These are phyloP conservation scores for Mucor lusitanicus DNA, from an alignment of 371 early-diverging fungal genomes.

Conservation along the genomic window DNA sequence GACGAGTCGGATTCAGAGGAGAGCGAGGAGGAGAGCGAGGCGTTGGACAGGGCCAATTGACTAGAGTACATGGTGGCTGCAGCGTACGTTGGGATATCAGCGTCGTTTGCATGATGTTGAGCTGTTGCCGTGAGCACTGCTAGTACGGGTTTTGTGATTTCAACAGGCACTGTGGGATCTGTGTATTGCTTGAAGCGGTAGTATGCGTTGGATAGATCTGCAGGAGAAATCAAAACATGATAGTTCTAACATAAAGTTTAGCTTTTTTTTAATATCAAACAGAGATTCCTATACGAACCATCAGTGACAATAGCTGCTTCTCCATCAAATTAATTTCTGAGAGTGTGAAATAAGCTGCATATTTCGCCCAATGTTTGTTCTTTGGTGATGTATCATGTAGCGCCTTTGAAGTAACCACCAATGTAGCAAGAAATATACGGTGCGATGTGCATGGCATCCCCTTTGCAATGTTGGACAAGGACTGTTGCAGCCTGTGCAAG, in stretches of 20 bases:
- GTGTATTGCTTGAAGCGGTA: conserved; percentile 6
- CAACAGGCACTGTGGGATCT: background rate
- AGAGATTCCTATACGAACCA: conserved; percentile 32
- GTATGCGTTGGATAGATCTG: conserved; percentile 9
- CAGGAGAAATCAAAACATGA: conserved; percentile 11
- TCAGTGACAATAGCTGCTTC: conserved; percentile 70
- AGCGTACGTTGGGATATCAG: conserved; percentile 14
- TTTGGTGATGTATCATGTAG: conserved; percentile 78
- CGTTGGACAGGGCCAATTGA: background rate
- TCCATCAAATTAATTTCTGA: conserved; percentile 83
- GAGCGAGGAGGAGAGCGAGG: background rate
- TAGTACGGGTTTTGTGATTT: background rate
- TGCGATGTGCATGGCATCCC: conserved; percentile 71
- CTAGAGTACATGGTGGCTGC: conserved; percentile 8
- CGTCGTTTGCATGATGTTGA: background rate
- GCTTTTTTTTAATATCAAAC: background rate
- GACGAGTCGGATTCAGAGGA: conserved; percentile 13
- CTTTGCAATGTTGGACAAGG: conserved; percentile 36
- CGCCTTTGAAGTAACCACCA: conserved; percentile 73
- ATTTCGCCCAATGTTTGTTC: conserved; percentile 82
- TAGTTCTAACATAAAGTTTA: conserved; percentile 9
- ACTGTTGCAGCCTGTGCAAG: conserved; percentile 51
- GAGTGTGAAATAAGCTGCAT: conserved; percentile 67
- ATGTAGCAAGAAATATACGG: conserved; percentile 68
- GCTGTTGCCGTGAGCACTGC: background rate